phyloP scores from a whole-genome alignment of 2,329 filamentous ascomycete genomes.

The Blastomyces silverae region DNA sequence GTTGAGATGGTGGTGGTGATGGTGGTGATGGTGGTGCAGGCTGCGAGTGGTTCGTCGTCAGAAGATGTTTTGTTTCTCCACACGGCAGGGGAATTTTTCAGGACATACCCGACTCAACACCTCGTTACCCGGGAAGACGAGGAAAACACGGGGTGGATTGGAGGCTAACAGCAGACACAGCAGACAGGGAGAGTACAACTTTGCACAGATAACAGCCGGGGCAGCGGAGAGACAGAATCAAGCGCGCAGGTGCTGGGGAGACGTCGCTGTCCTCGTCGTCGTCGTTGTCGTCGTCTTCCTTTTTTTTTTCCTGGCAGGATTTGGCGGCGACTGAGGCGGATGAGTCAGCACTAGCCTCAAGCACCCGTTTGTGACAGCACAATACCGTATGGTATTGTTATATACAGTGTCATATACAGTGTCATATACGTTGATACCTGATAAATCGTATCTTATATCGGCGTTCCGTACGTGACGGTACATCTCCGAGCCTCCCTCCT shows the following conservation, averaged over 20 bases:
- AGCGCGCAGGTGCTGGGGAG: background rate
- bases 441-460: background rate
- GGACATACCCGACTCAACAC: conserved; percentile 2
- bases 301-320: background rate
- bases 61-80: conserved; percentile 3
- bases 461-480: conserved; percentile 6
- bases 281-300: background rate
- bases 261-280: background rate
- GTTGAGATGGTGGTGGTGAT: background rate
- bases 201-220: background rate
- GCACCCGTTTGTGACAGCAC: background rate
- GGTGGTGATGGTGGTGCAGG: conserved; percentile 4
- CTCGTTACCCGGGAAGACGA: background rate
- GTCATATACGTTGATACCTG: background rate
- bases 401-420: no score
- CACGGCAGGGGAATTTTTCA: background rate
- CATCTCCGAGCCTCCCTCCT: background rate
- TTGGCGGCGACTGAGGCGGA: background rate
- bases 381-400: background rate
- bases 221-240: background rate
- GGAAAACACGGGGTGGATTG: background rate
- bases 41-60: conserved; percentile 7
- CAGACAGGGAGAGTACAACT: background rate
- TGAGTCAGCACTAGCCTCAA: background rate
- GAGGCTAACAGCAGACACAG: background rate